These are phyloP conservation scores for Globisporangium mamillatum DNA, from an alignment of 352 stramenopile genomes.

Conservation along the genomic window DNA sequence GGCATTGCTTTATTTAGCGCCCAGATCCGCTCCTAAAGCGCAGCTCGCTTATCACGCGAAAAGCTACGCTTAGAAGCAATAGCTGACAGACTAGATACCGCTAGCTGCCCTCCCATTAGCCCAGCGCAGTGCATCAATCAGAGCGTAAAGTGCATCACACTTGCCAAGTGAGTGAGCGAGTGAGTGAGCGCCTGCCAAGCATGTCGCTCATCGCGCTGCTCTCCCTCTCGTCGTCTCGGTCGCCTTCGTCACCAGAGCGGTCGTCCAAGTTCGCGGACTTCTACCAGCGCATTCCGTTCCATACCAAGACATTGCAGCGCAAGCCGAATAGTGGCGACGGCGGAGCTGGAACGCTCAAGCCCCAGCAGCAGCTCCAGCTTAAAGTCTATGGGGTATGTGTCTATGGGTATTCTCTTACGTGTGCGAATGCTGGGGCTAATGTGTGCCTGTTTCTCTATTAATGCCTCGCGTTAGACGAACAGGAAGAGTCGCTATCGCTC, in stretches of 20 bases:
- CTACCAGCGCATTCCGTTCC: slow-evolving; percentile 13
- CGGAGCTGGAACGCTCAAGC: slow-evolving; percentile 1
- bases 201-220: slow-evolving; percentile 19
- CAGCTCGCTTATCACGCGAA: not conserved
- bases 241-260: not conserved
- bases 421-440: not conserved
- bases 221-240: slow-evolving; percentile 10
- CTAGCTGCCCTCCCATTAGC: not conserved
- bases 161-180: not conserved
- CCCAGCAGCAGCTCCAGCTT: slow-evolving; percentile 9
- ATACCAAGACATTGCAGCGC: not conserved
- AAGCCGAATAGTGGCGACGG: slow-evolving; percentile 1
- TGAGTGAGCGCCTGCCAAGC: not conserved
- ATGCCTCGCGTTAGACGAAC: slow-evolving; percentile 10
- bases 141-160: not conserved
- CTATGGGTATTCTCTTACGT: not conserved
- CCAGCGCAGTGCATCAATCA: not conserved
- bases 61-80: not conserved
- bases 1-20: not conserved
- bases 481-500: slow-evolving; percentile 16
- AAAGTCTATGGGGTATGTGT: slow-evolving; percentile 8
- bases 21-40: not conserved
- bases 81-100: not conserved
- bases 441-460: not conserved
- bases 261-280: slow-evolving; percentile 11